Base-by-base conservation (phyloP, 345 rosid species). In the Microthlaspi erraticum region DNA sequence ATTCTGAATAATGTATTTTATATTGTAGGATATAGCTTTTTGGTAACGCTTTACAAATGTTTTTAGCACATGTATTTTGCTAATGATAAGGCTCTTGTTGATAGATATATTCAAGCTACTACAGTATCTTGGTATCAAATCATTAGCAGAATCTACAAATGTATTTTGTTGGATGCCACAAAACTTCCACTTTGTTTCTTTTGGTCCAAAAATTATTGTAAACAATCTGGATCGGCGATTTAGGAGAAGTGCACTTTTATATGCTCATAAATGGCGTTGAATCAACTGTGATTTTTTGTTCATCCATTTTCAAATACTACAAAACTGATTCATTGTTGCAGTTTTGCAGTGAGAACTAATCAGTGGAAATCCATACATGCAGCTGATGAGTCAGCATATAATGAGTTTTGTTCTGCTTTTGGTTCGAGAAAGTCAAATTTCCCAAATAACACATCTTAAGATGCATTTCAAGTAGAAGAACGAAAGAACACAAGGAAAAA, bases 311-410 rank as follows among this genome's bases (percentile, higher is more conserved):
- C 43, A 63, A 11, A 6, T 33, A n/a, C 8, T 18, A 63, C 55
- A 46, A 17, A 5, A 33, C 18, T 18, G 10, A 6, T 8, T 33
- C 19, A 2, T 7, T 32, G 10, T 19, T 44, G 36, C 18, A 54
- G 12, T 17, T 53, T 53, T n/a, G 29, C 7, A 55, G 36, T 12
- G 45, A 71, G 71, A 67, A 83, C 81, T 51, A 85, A 80, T 70
- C 84, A 81, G 64, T 88, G 87, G 94, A 84, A 74, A 79, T 80
- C 78, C 20, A 83, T 52, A 74, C 89, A 82, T 70, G 80, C 75
- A 64, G 81, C 88, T 8, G 86, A 89, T 74, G 79, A 86, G 69
- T 82, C 81, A 50, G 64, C 82, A 60, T 88, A 80, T 80, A 65
- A 81, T 7, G 83, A 87, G 5, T 85, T 85, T 65, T 55, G 26